Conservation (phyloP, 768 basidiomycete species). For the Panaeolus cyanescens region DNA sequence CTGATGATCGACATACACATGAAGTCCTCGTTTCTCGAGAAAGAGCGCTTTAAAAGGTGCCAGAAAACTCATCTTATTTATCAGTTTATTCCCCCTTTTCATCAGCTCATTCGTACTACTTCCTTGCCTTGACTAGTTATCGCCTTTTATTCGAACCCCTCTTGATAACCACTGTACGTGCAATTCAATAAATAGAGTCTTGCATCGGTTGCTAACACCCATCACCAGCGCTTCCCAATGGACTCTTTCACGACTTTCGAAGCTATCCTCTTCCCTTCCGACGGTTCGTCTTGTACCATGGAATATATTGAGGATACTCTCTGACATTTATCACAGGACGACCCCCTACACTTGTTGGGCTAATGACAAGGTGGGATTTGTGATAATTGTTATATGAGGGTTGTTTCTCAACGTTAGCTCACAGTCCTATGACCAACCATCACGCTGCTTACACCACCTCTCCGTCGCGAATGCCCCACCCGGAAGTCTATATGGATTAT, state of each 20-base stretch:
- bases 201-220: background rate
- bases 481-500: constrained; percentile 85
- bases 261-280: constrained; percentile 77
- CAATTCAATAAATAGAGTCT: too few species aligned
- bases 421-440: constrained; percentile 46
- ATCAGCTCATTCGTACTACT: background rate
- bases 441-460: constrained; percentile 46
- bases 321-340: constrained; percentile 42
- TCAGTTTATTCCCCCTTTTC: background rate
- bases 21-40: constrained; percentile 2
- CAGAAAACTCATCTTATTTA: background rate
- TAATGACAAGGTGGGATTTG: constrained; percentile 66
- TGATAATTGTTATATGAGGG: constrained; percentile 1
- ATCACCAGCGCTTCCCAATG: constrained; percentile 38
- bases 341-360: constrained; percentile 67
- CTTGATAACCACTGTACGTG: background rate
- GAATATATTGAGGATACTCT: background rate
- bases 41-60: background rate
- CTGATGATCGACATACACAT: constrained; percentile 1
- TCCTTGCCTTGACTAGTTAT: background rate
- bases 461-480: constrained; percentile 73
- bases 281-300: constrained; percentile 38
- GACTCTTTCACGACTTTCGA: constrained; percentile 65
- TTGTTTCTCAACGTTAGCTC: constrained; percentile 7
- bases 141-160: background rate